Evolutionary conservation across 192 early-diverging fungal species (phyloP), one percentile per base, ranked within the genome.

Genomic region (Linnemannia schmuckeri): DNA sequence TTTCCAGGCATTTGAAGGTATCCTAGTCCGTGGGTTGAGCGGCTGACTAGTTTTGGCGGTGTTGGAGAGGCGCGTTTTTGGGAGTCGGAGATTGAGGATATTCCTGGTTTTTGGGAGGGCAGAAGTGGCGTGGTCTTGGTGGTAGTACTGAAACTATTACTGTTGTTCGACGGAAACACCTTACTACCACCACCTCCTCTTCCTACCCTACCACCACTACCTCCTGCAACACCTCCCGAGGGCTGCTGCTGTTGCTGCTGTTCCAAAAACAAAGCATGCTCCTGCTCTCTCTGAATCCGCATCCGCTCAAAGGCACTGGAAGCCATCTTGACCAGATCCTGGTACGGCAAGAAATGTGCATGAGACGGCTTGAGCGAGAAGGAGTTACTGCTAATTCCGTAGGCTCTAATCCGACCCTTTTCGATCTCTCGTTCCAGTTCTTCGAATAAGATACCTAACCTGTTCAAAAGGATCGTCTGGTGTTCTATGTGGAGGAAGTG

Each of bases 371-470:
- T 70, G 24, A 89, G 74, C 2, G 89, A 79, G 72, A 89, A 89
- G 35, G 85, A 87, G 41, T 88, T 89, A 41, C 85, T 88, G 49
- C 85, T 88, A 33, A 89, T 81, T 2, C 89, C 89, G 66, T 89
- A 89, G 1, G 89, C 75, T 10, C 82, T 72, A 61, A 89, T 89
- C 27, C 76, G 70, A 2, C 86, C 89, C 18, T 80, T 83, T 18
- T 82, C 69, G 49, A 89, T 84, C 61, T 82, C 89, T 40, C 82
- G 69, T 61, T 89, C 89, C 30, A 89, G 72, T 30, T 88, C 82
- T 72, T 88, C 86, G 54, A 89, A 89, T 2, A 87, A 47, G 30
- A 74, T 44, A 10, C 71, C 40, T 15, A 89, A 49, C 3, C 89
- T 76, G 15, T 84, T 61, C 35, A 89, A 30, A 18, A 89, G 82